Conservation (phyloP, 371 early-diverging fungal genomes). For the Enterospora canceri region DNA sequence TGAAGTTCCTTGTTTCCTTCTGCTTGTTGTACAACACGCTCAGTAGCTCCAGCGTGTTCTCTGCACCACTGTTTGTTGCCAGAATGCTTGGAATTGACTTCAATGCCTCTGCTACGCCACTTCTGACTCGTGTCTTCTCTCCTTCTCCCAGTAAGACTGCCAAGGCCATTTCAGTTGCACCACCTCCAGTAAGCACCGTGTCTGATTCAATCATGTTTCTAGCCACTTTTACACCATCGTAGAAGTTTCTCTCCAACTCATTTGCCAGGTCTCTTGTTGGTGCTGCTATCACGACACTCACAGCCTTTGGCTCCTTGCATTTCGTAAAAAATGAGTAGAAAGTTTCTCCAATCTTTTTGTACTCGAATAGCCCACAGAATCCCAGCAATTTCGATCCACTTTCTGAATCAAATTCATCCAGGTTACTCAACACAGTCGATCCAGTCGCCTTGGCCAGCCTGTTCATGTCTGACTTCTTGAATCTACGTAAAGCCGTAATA, state of each 20-base stretch:
- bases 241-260: constrained; percentile 95
- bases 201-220: constrained; percentile 88
- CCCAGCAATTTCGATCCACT: constrained; percentile 73
- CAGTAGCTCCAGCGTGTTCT: constrained; percentile 72
- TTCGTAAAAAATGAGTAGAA: constrained; percentile 64
- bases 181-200: constrained; percentile 84
- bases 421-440: constrained; percentile 84
- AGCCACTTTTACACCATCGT: constrained; percentile 95
- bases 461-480: constrained; percentile 93
- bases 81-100: constrained; percentile 91
- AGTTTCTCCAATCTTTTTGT: constrained; percentile 95
- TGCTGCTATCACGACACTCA: constrained; percentile 89
- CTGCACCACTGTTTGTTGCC: constrained; percentile 75
- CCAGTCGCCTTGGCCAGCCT: constrained; percentile 92
- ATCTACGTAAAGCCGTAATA: constrained; percentile 91
- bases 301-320: constrained; percentile 90
- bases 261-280: constrained; percentile 91
- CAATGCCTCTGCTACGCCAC: constrained; percentile 56
- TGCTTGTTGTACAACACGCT: constrained; percentile 84
- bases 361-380: constrained; percentile 81
- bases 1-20: constrained; percentile 61
- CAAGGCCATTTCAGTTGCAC: constrained; percentile 98
- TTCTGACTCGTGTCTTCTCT: constrained; percentile 19
- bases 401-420: constrained; percentile 71
- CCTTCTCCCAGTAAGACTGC: constrained; percentile 15